Evolutionary conservation across 2,329 filamentous ascomycete genomes (phyloP).

Genomic region (Fusarium subtropicale): DNA sequence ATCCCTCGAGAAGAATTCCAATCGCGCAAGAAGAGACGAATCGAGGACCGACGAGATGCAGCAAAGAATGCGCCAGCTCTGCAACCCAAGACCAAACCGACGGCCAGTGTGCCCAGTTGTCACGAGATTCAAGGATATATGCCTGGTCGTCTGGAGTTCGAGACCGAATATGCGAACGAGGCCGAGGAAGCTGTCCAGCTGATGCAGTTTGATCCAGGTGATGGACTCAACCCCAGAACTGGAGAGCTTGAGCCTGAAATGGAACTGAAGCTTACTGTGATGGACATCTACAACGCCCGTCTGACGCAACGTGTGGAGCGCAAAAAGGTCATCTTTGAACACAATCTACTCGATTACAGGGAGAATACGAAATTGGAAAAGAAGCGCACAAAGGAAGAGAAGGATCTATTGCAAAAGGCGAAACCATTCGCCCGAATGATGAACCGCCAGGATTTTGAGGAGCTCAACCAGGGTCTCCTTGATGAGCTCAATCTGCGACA

Average conservation of each 20-base stretch:
- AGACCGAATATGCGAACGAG: constrained; percentile 97
- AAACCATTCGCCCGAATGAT: constrained; percentile 98
- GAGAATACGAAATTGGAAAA: constrained; percentile 92
- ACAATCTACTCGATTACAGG: constrained; percentile 90
- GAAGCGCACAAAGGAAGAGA: constrained; percentile 95
- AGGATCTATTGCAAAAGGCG: constrained; percentile 88
- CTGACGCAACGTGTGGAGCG: constrained; percentile 91
- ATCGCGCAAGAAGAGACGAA: constrained; percentile 88
- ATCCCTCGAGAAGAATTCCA: constrained; percentile 95
- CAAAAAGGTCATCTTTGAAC: constrained; percentile 97
- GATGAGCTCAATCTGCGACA: constrained; percentile 92
- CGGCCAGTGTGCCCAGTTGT: constrained; percentile 92
- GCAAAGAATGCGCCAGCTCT: constrained; percentile 85
- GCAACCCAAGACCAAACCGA: constrained; percentile 94
- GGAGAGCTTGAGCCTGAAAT: constrained; percentile 94
- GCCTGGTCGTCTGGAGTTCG: constrained; percentile 96
- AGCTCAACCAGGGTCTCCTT: constrained; percentile 84
- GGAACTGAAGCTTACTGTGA: constrained; percentile 96
- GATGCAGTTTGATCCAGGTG: constrained; percentile 97
- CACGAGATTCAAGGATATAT: constrained; percentile 99
- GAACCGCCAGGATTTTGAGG: constrained; percentile 91
- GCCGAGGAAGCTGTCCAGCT: constrained; percentile 98
- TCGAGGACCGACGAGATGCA: constrained; percentile 89
- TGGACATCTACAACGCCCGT: constrained; percentile 97
- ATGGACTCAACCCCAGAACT: constrained; percentile 86